Percentiles rank a stretch among this genome's conserved stretches.
Conservation (phyloP, 192 early-diverging fungal genomes). For the Podila horticola region DNA sequence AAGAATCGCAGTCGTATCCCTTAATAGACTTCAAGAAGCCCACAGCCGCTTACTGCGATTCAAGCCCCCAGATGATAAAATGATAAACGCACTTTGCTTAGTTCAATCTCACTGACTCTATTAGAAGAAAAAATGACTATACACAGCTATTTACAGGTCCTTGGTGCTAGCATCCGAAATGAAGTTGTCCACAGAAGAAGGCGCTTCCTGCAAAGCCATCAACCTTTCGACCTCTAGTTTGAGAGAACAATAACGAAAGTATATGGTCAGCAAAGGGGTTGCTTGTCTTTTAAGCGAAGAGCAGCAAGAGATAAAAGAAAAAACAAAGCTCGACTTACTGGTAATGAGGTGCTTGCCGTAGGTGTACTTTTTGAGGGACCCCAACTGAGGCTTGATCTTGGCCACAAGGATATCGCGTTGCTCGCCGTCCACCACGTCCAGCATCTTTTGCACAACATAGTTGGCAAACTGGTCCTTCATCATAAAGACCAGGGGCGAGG, state of each 20-base stretch:
- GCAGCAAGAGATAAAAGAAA: not conserved
- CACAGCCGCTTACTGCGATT: no score
- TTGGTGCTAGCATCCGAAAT: not conserved
- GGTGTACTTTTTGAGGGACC: conserved; percentile 94
- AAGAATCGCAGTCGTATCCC: no score
- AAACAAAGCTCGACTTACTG: conserved; percentile 50
- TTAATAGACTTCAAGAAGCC: no score
- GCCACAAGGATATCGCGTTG: conserved; percentile 87
- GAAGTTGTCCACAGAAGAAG: conserved; percentile 8
- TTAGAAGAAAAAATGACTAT: not conserved
- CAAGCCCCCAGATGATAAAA: no score
- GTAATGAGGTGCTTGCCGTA: conserved; percentile 97
- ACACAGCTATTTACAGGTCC: not conserved
- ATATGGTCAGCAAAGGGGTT: not conserved
- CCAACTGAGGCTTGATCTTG: conserved; percentile 94
- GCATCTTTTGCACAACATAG: conserved; percentile 99
- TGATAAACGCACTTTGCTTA: no score
- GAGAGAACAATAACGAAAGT: not conserved
- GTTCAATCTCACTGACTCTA: no score
- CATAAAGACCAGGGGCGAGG: conserved; percentile 89
- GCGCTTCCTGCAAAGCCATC: conserved; percentile 36
- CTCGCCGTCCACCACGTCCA: conserved; percentile 95
- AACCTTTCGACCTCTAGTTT: conserved; percentile 44
- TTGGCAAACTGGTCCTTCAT: conserved; percentile 99
- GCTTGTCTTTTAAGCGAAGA: not conserved